A percentile compares a stretch with the other conserved stretches of the same genome.
These are phyloP conservation scores for Eucalyptus rudis DNA, from an alignment of 345 rosid genomes.

Conservation along the genomic window DNA sequence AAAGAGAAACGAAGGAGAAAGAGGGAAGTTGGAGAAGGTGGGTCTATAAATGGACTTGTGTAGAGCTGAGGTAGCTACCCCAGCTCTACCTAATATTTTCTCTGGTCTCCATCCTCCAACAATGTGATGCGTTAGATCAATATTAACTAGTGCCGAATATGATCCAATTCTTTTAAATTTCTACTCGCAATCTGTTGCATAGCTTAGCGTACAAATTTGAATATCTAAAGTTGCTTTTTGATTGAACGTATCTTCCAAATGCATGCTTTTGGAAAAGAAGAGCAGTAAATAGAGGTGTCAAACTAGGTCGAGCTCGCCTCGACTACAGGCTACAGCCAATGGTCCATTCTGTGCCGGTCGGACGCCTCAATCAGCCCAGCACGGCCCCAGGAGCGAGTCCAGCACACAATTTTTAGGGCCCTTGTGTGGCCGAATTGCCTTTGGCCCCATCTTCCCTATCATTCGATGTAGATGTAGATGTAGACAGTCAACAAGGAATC, in stretches of 20 bases:
- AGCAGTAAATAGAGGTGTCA: neutral
- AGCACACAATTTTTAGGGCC: neutral
- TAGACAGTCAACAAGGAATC: neutral
- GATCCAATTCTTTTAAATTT: neutral
- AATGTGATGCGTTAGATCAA: neutral
- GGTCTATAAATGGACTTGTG: too few relatives aligned
- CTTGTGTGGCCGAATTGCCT: neutral
- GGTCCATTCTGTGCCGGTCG: neutral
- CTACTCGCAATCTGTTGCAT: neutral
- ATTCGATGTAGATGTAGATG: neutral
- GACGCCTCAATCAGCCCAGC: neutral
- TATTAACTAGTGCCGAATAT: neutral
- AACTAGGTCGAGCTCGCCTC: neutral
- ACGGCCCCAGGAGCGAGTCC: neutral
- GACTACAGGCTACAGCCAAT: neutral
- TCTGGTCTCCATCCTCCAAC: neutral
- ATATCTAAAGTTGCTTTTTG: neutral
- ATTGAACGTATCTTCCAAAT: neutral
- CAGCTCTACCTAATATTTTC: too few relatives aligned
- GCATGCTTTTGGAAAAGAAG: neutral
- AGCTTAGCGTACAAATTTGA: neutral
- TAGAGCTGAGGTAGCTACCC: too few relatives aligned
- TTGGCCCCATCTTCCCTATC: neutral
- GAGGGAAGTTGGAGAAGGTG: too few relatives aligned
- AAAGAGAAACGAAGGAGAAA: too few relatives aligned